A percentile compares a stretch with the other conserved stretches of the same genome.
These are phyloP conservation scores for Nannochloropsis salina DNA, from an alignment of 108 stramenopile species.

Conservation along the genomic window DNA sequence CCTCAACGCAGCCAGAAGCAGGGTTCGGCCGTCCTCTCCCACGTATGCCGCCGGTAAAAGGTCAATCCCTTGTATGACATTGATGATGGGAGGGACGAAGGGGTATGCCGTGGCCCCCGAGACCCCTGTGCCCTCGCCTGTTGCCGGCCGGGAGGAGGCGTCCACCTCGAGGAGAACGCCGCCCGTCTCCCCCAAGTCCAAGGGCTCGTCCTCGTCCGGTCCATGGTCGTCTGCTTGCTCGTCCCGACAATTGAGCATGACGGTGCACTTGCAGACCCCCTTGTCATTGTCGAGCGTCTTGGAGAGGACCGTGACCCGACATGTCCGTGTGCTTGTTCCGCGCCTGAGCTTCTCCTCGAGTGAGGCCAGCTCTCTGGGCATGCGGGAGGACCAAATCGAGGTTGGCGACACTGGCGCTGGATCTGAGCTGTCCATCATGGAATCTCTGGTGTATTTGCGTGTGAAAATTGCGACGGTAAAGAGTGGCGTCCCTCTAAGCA, in stretches of 20 bases:
- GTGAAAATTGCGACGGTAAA: neutral
- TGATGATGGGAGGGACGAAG: conserved; percentile 1
- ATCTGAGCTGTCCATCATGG: neutral
- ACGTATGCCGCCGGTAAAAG: neutral
- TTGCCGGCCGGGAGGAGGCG: neutral
- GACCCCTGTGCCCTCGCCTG: neutral
- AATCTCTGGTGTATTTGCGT: neutral
- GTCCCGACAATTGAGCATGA: neutral
- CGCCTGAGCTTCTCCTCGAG: neutral
- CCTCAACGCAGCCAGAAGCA: neutral
- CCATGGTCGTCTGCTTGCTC: neutral
- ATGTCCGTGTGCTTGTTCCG: neutral
- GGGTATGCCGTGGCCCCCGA: neutral
- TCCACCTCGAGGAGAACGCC: neutral
- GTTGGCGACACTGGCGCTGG: neutral
- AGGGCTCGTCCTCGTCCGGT: neutral
- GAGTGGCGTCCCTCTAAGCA: no score
- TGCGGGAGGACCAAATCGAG: neutral
- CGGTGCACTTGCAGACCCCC: neutral
- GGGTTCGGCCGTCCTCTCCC: neutral
- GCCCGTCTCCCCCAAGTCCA: neutral
- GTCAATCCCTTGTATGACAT: neutral
- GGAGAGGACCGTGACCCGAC: neutral
- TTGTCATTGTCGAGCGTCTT: neutral
- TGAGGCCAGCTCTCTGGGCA: neutral